Conservation (phyloP, 2,329 filamentous ascomycete species). For the Colletotrichum sp. region DNA sequence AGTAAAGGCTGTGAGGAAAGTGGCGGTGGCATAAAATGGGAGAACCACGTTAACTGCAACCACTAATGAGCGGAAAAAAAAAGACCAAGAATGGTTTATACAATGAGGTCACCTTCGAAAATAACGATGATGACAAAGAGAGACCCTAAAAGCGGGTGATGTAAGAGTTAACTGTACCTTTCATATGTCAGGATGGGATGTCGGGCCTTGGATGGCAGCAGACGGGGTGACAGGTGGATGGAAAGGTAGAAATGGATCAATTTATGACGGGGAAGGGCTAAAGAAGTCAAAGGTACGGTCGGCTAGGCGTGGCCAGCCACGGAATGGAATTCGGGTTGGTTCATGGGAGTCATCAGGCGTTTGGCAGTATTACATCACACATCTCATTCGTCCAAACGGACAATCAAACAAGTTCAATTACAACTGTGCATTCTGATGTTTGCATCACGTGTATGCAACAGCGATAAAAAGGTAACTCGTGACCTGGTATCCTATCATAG, state of each 20-base stretch:
- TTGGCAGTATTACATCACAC: constrained; percentile 7
- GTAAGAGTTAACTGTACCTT: constrained; percentile 11
- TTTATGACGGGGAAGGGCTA: background rate
- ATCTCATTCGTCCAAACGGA: constrained; percentile 7
- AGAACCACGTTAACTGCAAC: background rate
- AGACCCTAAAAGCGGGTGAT: background rate
- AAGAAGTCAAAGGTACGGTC: background rate
- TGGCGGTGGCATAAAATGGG: constrained; percentile 5
- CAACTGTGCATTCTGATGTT: background rate
- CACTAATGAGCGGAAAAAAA: background rate
- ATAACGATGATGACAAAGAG: background rate
- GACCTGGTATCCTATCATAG: constrained; percentile 5
- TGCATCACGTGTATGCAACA: background rate
- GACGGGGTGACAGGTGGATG: background rate
- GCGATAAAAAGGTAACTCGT: background rate
- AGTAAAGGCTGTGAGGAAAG: constrained; percentile 36
- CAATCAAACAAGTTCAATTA: background rate
- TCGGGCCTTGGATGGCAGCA: background rate
- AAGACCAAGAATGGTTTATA: background rate
- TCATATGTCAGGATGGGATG: background rate
- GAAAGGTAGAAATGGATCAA: background rate
- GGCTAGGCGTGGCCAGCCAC: background rate
- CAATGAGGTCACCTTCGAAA: background rate
- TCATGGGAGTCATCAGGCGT: background rate
- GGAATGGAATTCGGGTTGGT: background rate